These are phyloP conservation scores for Camellia granthamiana DNA, from an alignment of 148 eudicot genomes.

Conservation along the genomic window DNA sequence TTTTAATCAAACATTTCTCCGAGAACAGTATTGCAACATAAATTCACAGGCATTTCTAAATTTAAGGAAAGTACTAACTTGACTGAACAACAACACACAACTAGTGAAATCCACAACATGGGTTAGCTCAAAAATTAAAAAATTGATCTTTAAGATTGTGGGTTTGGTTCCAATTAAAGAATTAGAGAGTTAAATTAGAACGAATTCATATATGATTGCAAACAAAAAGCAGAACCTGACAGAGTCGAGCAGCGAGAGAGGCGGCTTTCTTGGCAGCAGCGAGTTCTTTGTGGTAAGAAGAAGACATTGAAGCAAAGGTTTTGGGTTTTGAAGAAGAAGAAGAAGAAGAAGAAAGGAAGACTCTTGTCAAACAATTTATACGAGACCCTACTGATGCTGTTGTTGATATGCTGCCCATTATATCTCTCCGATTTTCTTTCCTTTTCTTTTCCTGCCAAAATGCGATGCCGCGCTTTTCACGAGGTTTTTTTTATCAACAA, in stretches of 20 bases:
- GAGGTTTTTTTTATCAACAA: too few species aligned
- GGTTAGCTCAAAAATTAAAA: not conserved
- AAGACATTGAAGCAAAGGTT: constrained; percentile 33
- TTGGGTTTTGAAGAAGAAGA: not conserved
- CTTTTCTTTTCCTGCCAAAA: not conserved
- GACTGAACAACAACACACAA: not conserved
- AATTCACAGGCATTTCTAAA: not conserved
- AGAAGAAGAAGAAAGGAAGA: too few species aligned
- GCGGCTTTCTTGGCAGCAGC: constrained; percentile 85
- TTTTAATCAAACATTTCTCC: not conserved
- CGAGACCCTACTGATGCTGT: not conserved
- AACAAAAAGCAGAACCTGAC: constrained; percentile 49
- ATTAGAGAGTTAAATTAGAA: not conserved
- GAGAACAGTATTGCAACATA: not conserved
- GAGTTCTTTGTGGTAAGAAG: constrained; percentile 32
- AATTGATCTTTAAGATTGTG: not conserved
- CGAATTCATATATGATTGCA: not conserved
- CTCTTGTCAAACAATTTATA: too few species aligned
- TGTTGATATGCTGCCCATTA: not conserved
- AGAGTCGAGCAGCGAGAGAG: constrained; percentile 76
- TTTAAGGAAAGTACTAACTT: not conserved
- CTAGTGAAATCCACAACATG: not conserved
- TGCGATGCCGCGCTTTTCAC: too few species aligned
- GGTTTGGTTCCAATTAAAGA: not conserved
- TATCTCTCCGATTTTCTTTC: not conserved